Evolutionary conservation across 495 filamentous ascomycete species (phyloP).

Genomic region (Aspergillus cavernicola): DNA sequence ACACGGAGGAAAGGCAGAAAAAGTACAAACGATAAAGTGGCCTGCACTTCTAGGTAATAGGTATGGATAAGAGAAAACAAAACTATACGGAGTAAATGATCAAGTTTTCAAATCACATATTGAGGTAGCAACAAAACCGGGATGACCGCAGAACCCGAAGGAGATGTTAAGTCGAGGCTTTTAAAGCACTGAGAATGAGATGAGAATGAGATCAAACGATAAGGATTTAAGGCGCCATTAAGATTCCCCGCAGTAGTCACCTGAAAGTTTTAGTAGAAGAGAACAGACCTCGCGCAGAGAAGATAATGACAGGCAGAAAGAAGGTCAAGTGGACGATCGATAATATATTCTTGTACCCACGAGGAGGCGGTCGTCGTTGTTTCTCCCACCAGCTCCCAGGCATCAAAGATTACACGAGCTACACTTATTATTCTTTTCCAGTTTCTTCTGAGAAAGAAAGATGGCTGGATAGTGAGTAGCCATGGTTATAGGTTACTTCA

Average conservation of each 20-base stretch:
- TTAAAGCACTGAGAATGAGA: background rate
- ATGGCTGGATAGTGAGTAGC: no score
- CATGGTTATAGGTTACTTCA: no score
- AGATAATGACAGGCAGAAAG: background rate
- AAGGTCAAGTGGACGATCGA: constrained; percentile 1
- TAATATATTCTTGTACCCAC: no score
- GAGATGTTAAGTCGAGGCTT: background rate
- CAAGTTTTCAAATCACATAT: constrained; percentile 11
- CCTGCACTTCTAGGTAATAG: constrained; percentile 20
- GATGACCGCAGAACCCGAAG: background rate
- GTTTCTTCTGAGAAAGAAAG: no score
- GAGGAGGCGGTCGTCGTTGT: no score
- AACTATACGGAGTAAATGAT: background rate
- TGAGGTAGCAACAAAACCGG: background rate
- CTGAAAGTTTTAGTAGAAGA: background rate
- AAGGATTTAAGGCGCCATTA: background rate
- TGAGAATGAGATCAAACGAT: constrained; percentile 10
- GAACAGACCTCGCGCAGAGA: background rate
- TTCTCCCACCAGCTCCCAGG: no score
- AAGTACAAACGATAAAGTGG: constrained; percentile 14
- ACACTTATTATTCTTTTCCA: no score
- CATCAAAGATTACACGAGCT: no score
- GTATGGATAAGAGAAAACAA: constrained; percentile 8
- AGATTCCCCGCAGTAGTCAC: constrained; percentile 8
- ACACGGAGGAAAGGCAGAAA: constrained; percentile 5